These are phyloP conservation scores for Malus sieversii DNA, from an alignment of 306 rosid genomes.

Conservation along the genomic window DNA sequence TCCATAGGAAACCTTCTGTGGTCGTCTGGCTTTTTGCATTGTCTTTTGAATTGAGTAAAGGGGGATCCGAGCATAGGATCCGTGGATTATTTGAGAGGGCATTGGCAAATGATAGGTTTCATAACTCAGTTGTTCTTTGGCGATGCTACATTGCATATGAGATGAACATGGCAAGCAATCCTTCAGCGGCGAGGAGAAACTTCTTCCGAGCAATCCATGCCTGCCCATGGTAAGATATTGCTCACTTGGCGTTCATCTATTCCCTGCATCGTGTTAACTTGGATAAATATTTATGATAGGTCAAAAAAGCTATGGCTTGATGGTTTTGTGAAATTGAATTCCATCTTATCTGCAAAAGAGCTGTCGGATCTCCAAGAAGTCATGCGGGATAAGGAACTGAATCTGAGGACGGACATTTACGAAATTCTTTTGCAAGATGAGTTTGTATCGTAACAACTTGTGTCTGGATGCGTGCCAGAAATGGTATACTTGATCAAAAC, in stretches of 20 bases:
- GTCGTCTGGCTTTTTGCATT: conserved; percentile 69
- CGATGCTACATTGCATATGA: conserved; percentile 77
- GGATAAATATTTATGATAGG: conserved; percentile 28
- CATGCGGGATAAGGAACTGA: conserved; percentile 91
- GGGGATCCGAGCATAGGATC: conserved; percentile 68
- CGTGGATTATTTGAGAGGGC: conserved; percentile 86
- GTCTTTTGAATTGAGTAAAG: conserved; percentile 69
- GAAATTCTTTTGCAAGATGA: conserved; percentile 89
- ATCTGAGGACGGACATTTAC: conserved; percentile 85
- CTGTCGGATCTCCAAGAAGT: conserved; percentile 96
- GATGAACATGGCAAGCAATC: conserved; percentile 43
- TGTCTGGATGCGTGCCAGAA: background rate
- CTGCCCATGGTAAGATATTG: conserved; percentile 76
- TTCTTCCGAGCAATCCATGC: conserved; percentile 97
- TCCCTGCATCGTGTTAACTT: background rate
- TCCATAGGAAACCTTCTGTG: conserved; percentile 78
- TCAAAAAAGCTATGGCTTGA: conserved; percentile 91
- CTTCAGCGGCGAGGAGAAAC: conserved; percentile 65
- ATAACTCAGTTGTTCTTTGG: conserved; percentile 78
- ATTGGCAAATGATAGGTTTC: conserved; percentile 44
- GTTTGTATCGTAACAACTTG: conserved; percentile 15
- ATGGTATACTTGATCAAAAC: background rate
- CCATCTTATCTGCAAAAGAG: conserved; percentile 65
- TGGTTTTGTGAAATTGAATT: conserved; percentile 69
- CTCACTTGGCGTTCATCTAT: background rate